Evolutionary conservation across 176 grass and related monocot genomes (phyloP), one percentile per base, ranked within the genome.

Genomic region (Avena sativa): DNA sequence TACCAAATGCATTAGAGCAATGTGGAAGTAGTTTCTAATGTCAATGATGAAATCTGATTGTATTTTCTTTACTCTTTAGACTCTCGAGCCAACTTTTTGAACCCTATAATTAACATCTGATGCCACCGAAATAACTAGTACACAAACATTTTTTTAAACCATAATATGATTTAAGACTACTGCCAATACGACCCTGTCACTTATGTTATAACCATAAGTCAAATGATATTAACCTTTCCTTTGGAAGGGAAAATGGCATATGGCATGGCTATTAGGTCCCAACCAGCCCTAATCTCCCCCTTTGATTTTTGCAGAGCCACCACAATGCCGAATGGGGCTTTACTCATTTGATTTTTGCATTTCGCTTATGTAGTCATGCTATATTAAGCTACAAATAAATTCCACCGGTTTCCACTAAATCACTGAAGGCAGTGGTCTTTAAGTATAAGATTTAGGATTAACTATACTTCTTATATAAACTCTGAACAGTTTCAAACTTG

Each of bases 21-120:
- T 86, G 13, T 59, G 26, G 52, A 67, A 77, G 30, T 78, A 86
- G n/a, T 19, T 86, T 75, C 63, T 62, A 36, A 51, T 71, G 79
- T 30, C 40, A 78, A 46, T 21, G 36, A 70, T 44, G 58, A 61
- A 23, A 61, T 9, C 60, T 60, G 38, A 62, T 51, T 76, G 20
- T 85, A 43, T 43, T 76, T 38, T 78, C 19, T 76, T 14, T 85
- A 82, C 40, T 82, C 51, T 30, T 25, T 74, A 81, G 26, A 53
- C 23, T 82, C 53, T 90, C 50, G 5, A 86, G 53, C 30, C 28
- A 71, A 26, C 38, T 50, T 47, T 77, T 83, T 57, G 11, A 87
- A 65, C 57, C 9, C 12, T 74, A 23, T 44, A 67, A 72, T 83
- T 78, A 61, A 55, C 53, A 78, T 46, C 13, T 79, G 72, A n/a